Base-by-base conservation (phyloP, 177 flowering plant species). In the Vitis hybrid region DNA sequence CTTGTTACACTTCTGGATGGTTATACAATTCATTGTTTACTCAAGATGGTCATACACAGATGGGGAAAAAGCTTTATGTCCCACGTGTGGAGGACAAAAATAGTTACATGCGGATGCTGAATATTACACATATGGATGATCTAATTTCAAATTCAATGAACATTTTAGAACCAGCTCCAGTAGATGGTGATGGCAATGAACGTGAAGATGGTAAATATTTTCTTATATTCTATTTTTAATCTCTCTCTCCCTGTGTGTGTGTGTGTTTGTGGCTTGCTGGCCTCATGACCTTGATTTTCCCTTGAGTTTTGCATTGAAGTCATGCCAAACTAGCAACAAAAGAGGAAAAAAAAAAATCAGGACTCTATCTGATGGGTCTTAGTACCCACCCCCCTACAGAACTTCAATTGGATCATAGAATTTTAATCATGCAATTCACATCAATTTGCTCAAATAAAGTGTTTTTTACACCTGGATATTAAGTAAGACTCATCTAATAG, bases 31-130 rank as follows among this genome's bases (percentile, higher is more conserved):
- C 51, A 51, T 75, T 74, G 71, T 71, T 68, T 62, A 59, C 51
- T 86, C 56, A 72, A 91, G 96, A 84, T 69, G 77, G 76, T 50
- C 61, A 74, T 62, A 16, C 60, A 31, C 80, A 70, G 73, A 71
- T n/a, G 29, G 70, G 69, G 74, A 95, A 89, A 72, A 88, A 67
- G 78, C 89, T 96, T 52, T 96, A 88, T 85, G 98, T 96, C 74
- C 98, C 99, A 53, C 83, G 98, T 11, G 92, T 96, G 78, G 98
- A 93, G 86, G 97, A 96, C 82, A 93, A 81, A 84, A 93, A 93
- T 64, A 84, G 98, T 72, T 69, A 88, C 83, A 96, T 96, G 98
- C 69, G 93, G 70, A 92, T 96, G 99, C 80, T 96, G 59, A 82
- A 86, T 66, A 93, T 96, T 65, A 80, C 91, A 22, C 76, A 83